phyloP scores from a whole-genome alignment of 163 green algal genomes.

The Chlamydomonas reinhardtii region DNA sequence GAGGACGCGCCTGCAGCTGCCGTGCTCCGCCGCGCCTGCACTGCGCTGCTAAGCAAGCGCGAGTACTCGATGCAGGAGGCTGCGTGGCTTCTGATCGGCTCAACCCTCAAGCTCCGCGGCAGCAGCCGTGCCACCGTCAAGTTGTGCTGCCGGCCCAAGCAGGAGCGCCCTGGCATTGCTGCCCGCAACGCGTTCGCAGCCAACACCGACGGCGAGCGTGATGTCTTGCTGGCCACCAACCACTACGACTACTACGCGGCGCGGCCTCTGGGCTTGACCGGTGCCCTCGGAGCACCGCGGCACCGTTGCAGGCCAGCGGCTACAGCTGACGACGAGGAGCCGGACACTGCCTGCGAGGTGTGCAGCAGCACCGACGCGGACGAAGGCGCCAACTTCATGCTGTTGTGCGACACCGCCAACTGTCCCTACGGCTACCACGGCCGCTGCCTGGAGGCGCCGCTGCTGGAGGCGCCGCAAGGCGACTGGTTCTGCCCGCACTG shows the following conservation, averaged over 20 bases:
- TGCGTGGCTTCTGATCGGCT: background rate
- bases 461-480: conserved; percentile 70
- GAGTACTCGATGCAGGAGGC: conserved; percentile 12
- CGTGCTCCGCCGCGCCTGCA: background rate
- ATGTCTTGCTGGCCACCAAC: background rate
- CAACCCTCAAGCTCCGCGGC: background rate
- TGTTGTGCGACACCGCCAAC: conserved; percentile 68
- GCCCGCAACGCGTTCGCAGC: background rate
- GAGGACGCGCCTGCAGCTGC: background rate
- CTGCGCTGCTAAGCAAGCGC: background rate
- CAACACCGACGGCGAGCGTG: background rate
- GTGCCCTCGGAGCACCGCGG: too few relatives aligned
- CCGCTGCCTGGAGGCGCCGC: conserved; percentile 77
- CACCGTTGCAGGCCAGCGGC: too few relatives aligned
- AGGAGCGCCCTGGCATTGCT: background rate
- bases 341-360: too few relatives aligned
- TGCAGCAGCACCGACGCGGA: too few relatives aligned
- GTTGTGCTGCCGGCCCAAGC: background rate
- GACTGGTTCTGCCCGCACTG: conserved; percentile 69
- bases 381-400: conserved; percentile 36
- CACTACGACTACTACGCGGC: conserved; percentile 10
- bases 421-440: conserved; percentile 76
- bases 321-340: too few relatives aligned
- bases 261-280: too few relatives aligned
- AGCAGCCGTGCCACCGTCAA: background rate